Conservation (phyloP, 78 protist genomes). For the Anaeramoeba flamelloides region DNA sequence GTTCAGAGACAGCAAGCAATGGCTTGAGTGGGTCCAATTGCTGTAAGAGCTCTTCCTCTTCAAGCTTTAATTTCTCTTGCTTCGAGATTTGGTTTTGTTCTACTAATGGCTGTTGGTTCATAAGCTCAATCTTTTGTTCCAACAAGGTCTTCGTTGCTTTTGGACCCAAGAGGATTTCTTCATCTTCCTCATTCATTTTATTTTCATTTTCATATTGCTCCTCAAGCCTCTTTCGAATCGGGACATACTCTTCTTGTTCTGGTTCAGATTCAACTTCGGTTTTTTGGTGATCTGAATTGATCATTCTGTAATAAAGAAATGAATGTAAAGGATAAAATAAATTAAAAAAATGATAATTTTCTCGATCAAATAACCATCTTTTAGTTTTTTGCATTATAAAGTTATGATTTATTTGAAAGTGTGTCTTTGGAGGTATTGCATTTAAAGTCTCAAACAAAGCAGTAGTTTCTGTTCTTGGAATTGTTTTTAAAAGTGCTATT, state of each 20-base stretch:
- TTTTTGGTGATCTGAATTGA: too few relatives aligned
- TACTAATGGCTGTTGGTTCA: background rate
- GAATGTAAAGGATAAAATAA: too few relatives aligned
- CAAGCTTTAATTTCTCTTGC: background rate
- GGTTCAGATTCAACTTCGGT: too few relatives aligned
- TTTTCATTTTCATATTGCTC: background rate
- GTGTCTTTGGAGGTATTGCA: too few relatives aligned
- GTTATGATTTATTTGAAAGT: too few relatives aligned
- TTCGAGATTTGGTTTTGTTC: background rate
- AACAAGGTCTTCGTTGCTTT: background rate
- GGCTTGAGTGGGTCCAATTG: slow-evolving; percentile 1
- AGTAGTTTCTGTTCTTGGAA: too few relatives aligned
- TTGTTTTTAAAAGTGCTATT: too few relatives aligned
- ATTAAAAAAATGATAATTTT: too few relatives aligned
- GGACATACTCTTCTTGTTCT: background rate
- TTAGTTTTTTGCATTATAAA: too few relatives aligned
- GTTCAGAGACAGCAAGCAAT: slow-evolving; percentile 16
- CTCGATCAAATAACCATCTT: too few relatives aligned
- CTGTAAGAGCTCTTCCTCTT: background rate
- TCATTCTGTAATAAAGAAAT: too few relatives aligned
- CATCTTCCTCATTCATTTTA: background rate
- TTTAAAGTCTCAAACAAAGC: too few relatives aligned
- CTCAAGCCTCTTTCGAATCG: background rate
- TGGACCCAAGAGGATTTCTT: background rate
- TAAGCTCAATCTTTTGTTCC: background rate